Evolutionary conservation across 2,329 filamentous ascomycete species (phyloP), one percentile per base, ranked within the genome.

Genomic region (Nigrograna mackinnonii): DNA sequence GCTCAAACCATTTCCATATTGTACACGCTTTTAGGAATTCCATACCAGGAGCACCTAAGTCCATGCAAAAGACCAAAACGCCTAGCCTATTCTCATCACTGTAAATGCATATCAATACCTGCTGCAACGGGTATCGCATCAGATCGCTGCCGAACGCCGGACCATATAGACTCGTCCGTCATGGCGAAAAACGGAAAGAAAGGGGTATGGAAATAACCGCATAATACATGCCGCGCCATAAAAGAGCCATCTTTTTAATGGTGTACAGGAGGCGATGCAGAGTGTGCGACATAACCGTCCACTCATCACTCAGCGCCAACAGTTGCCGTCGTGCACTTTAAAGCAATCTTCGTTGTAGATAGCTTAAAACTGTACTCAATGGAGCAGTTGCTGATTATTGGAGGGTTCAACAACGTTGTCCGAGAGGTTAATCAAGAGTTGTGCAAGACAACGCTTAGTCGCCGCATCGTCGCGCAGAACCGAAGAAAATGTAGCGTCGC

Each of bases 391-490:
- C 44, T 68, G 66, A 45, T 68, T 68, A 45, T 62, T 66, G 16
- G 59, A 49, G 16, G 63, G 55, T 45, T 83, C 80, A 46, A 81
- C 85, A 46, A 91, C 86, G 54, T 89, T 92, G 70, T 97, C 94
- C 7, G 90, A 95, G 41, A 99, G 82, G 66, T 97, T 97, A 73
- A 97, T 95, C 46, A 97, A 79, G 6, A 99, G 84, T 71, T 97
- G 94, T n/a, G 91, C 89, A 22, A 99, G 85, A 69, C 94, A 99
- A 45, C 94, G 86, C 77, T 99, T 99, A 1, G 94, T 99, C 1
- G 94, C 94, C 12, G 94, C 94, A 64, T 99, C 94, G 62, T 99
- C 94, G 44, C 94, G 88, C 22, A 99, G 84, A 33, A 99, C 94
- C 0, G 91, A 92, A 6, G 91, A 95, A 69, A 99, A 99, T 2